Evolutionary conservation across 305 asterid genomes (phyloP).

Genomic region (Ilex paraguariensis): DNA sequence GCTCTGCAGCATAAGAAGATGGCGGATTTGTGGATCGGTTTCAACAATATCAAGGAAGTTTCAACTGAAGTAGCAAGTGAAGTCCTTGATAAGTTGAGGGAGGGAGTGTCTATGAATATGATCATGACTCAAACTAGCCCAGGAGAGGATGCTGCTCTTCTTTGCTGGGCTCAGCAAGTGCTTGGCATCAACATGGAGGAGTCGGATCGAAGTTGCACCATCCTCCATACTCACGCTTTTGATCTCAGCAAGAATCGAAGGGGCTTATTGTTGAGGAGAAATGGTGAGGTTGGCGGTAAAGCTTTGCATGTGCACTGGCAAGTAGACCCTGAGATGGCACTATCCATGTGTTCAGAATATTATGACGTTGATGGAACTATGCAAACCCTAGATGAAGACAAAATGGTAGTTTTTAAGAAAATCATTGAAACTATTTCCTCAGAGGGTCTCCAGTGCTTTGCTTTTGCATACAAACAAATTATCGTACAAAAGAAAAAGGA

Average conservation of each 20-base stretch:
- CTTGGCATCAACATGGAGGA: conserved; percentile 12
- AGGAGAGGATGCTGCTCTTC: conserved; percentile 18
- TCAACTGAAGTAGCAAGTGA: conserved; percentile 1
- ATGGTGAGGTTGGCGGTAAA: background rate
- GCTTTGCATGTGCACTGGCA: conserved; percentile 27
- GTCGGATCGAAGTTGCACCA: conserved; percentile 1
- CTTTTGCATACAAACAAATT: conserved; percentile 29
- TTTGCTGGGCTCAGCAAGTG: conserved; percentile 25
- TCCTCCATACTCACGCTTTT: background rate
- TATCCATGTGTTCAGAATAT: conserved; percentile 37
- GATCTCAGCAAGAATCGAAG: background rate
- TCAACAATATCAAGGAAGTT: conserved; percentile 4
- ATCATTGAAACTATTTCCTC: conserved; percentile 48
- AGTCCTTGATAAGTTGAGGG: conserved; percentile 7
- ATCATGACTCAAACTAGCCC: background rate
- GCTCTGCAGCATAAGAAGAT: conserved; percentile 14
- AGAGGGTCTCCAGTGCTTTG: conserved; percentile 28
- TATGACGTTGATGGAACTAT: conserved; percentile 22
- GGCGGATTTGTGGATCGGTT: conserved; percentile 39
- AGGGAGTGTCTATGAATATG: conserved; percentile 14
- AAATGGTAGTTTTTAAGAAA: conserved; percentile 21
- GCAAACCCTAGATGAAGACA: conserved; percentile 15
- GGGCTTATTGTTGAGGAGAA: conserved; percentile 2
- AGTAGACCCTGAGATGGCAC: conserved; percentile 46
- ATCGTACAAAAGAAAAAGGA: background rate